These are phyloP conservation scores for Zalaria sp. DNA, from an alignment of 2,329 filamentous ascomycete genomes.

Conservation along the genomic window DNA sequence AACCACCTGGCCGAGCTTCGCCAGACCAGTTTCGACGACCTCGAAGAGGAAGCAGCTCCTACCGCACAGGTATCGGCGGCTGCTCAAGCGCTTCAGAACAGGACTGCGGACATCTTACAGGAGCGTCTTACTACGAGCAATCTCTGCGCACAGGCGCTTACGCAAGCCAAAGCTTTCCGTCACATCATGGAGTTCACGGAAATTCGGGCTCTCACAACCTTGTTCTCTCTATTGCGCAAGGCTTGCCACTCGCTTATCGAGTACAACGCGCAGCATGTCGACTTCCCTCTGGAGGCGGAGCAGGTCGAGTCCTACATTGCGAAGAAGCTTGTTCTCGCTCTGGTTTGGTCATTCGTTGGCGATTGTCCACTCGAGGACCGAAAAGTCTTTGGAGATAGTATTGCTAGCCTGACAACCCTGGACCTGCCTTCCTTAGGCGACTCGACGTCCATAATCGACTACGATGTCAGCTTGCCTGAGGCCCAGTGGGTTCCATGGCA, in stretches of 20 bases:
- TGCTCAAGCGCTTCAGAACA: slow-evolving; percentile 61
- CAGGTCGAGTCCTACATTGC: slow-evolving; percentile 80
- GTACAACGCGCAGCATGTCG: slow-evolving; percentile 86
- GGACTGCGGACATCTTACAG: slow-evolving; percentile 67
- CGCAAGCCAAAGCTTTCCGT: slow-evolving; percentile 61
- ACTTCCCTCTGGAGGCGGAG: slow-evolving; percentile 83
- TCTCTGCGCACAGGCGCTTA: slow-evolving; percentile 66
- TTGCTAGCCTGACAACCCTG: slow-evolving; percentile 71
- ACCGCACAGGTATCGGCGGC: slow-evolving; percentile 45
- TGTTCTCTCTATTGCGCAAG: slow-evolving; percentile 95
- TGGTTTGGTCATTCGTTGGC: slow-evolving; percentile 92
- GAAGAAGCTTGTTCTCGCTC: slow-evolving; percentile 83
- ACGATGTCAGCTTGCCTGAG: slow-evolving; percentile 74
- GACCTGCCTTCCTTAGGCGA: slow-evolving; percentile 71
- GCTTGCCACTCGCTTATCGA: slow-evolving; percentile 82
- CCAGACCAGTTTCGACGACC: slow-evolving; percentile 76
- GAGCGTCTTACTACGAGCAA: slow-evolving; percentile 63
- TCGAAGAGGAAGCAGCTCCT: slow-evolving; percentile 79
- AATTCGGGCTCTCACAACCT: slow-evolving; percentile 75
- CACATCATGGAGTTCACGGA: slow-evolving; percentile 99
- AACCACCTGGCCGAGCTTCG: slow-evolving; percentile 81
- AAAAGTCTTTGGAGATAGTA: slow-evolving; percentile 74
- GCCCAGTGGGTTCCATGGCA: slow-evolving; percentile 91
- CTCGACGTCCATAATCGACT: slow-evolving; percentile 82
- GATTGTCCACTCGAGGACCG: slow-evolving; percentile 83